These are phyloP conservation scores for Sonneratia caseolaris DNA, from an alignment of 345 rosid genomes.

Conservation along the genomic window DNA sequence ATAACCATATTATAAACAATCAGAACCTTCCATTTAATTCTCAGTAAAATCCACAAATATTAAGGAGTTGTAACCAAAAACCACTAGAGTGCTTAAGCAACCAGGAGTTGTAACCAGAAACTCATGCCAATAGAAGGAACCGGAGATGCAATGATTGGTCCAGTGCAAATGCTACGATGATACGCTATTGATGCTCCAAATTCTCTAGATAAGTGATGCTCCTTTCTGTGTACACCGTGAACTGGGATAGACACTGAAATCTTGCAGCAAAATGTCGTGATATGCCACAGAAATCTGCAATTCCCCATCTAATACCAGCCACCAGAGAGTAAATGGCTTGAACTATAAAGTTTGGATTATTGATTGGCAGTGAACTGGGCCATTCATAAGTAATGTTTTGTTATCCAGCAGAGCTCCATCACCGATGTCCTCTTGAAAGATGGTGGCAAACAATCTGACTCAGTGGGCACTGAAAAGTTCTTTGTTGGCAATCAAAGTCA, in stretches of 20 bases:
- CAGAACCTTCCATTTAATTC: constrained; percentile 35
- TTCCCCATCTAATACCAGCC: constrained; percentile 23
- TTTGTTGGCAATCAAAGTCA: constrained; percentile 9
- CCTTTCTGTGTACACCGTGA: constrained; percentile 39
- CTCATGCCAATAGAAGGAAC: constrained; percentile 23
- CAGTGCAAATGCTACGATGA: constrained; percentile 38
- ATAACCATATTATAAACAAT: constrained; percentile 25
- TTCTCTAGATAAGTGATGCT: constrained; percentile 45
- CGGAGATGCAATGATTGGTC: constrained; percentile 25
- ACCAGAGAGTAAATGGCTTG: constrained; percentile 14
- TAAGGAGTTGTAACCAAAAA: constrained; percentile 23
- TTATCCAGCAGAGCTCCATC: background rate
- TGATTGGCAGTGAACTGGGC: constrained; percentile 12
- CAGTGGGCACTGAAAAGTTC: background rate
- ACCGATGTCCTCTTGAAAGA: background rate
- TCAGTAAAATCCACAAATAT: constrained; percentile 32
- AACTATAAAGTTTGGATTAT: constrained; percentile 13
- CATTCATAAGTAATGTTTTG: background rate
- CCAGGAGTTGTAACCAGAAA: constrained; percentile 30
- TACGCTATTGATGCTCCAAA: constrained; percentile 37
- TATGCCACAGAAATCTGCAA: constrained; percentile 30
- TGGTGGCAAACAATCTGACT: background rate
- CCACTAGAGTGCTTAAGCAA: constrained; percentile 38
- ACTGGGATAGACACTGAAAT: constrained; percentile 31
- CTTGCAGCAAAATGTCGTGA: constrained; percentile 32